Evolutionary conservation across 2,329 filamentous ascomycete genomes (phyloP).

Genomic region (Arthrocladium fulminans): DNA sequence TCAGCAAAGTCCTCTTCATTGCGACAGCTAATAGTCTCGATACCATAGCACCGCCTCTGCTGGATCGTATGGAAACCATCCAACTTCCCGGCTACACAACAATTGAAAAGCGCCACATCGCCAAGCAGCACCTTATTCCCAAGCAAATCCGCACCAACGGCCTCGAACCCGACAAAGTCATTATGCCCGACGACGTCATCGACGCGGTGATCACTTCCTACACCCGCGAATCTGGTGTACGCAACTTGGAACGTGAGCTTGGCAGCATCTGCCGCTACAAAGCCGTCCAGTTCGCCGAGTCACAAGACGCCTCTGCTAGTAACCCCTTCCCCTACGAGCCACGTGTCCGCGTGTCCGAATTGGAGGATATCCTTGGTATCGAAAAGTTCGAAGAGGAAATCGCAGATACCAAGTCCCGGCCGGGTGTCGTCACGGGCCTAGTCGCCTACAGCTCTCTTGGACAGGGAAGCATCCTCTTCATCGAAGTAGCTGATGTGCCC

Average conservation of each 20-base stretch:
- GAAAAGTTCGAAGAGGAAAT: slow-evolving; percentile 95
- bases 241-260: slow-evolving; percentile 91
- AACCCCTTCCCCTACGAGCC: slow-evolving; percentile 61
- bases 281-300: slow-evolving; percentile 89
- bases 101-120: slow-evolving; percentile 92
- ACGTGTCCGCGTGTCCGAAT: slow-evolving; percentile 63
- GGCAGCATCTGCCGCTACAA: slow-evolving; percentile 90
- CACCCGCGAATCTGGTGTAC: slow-evolving; percentile 90
- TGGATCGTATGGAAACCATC: slow-evolving; percentile 97
- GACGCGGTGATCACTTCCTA: slow-evolving; percentile 95
- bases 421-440: slow-evolving; percentile 89
- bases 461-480: slow-evolving; percentile 94
- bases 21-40: slow-evolving; percentile 92
- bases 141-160: slow-evolving; percentile 93
- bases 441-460: slow-evolving; percentile 90
- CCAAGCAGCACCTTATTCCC: slow-evolving; percentile 82
- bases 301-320: slow-evolving; percentile 55
- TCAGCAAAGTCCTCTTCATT: slow-evolving; percentile 95
- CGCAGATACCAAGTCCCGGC: slow-evolving; percentile 70
- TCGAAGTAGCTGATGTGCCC: slow-evolving; percentile 96
- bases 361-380: slow-evolving; percentile 85
- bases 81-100: slow-evolving; percentile 91
- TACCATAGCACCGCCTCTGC: slow-evolving; percentile 83
- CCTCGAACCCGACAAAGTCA: slow-evolving; percentile 63
- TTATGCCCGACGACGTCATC: slow-evolving; percentile 71